A percentile compares a stretch with the other conserved stretches of the same genome.
These are phyloP conservation scores for Erodium moschatum DNA, from an alignment of 441 rosid species.

Conservation along the genomic window DNA sequence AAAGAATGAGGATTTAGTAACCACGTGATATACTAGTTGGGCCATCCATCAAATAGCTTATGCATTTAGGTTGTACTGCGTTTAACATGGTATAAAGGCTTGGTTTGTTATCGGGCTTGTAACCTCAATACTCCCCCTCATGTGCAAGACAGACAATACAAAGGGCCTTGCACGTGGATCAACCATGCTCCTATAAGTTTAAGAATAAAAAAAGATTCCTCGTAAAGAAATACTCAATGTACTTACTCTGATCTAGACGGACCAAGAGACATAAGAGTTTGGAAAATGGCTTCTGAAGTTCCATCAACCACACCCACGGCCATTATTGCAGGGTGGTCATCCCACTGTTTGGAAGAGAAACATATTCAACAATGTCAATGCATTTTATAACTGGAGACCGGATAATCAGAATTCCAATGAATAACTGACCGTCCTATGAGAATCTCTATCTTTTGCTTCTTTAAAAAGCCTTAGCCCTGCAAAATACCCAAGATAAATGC, in stretches of 20 bases:
- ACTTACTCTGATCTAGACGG: conserved; percentile 88
- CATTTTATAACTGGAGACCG: conserved; percentile 10
- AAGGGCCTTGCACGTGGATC: no score
- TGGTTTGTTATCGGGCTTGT: no score
- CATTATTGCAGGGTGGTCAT: conserved; percentile 98
- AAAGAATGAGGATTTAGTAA: not conserved
- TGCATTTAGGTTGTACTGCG: no score
- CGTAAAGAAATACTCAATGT: conserved; percentile 10
- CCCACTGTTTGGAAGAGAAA: conserved; percentile 47
- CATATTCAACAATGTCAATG: conserved; percentile 12
- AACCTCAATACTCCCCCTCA: no score
- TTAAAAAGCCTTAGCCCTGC: conserved; percentile 86
- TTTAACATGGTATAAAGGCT: no score
- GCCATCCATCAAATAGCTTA: no score
- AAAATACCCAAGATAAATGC: conserved; percentile 20
- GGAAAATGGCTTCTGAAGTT: conserved; percentile 87
- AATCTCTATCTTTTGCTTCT: conserved; percentile 82
- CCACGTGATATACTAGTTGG: not conserved
- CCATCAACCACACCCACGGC: conserved; percentile 95
- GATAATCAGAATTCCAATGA: conserved; percentile 15
- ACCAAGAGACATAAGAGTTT: conserved; percentile 91
- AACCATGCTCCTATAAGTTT: not conserved
- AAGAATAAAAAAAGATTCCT: not conserved
- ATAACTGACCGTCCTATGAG: conserved; percentile 53
- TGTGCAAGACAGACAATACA: no score